Evolutionary conservation across 2,329 filamentous ascomycete genomes (phyloP).

Genomic region (Phaeophleospora eucalypticola): DNA sequence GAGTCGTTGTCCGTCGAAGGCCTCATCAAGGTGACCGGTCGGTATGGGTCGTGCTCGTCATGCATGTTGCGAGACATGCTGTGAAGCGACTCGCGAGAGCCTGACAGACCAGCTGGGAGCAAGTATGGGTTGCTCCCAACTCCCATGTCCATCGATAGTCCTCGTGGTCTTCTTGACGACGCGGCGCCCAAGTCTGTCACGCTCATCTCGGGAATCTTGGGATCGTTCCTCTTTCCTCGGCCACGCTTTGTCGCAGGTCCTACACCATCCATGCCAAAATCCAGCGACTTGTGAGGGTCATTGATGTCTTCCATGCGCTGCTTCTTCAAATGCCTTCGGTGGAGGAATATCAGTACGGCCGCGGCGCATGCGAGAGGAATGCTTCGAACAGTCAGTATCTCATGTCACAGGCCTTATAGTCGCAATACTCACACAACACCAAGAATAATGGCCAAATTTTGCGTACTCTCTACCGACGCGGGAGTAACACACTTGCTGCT

Average conservation of each 20-base stretch:
- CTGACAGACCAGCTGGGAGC: slow-evolving; percentile 75
- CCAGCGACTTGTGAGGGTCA: slow-evolving; percentile 84
- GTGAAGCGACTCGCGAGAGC: slow-evolving; percentile 80
- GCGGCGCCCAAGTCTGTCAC: slow-evolving; percentile 46
- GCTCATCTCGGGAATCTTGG: slow-evolving; percentile 50
- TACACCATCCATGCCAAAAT: slow-evolving; percentile 74
- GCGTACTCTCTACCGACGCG: slow-evolving; percentile 19
- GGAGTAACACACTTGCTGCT: slow-evolving; percentile 29
- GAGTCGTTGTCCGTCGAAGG: slow-evolving; percentile 40
- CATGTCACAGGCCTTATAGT: background rate
- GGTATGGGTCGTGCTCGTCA: slow-evolving; percentile 79
- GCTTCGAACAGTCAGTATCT: slow-evolving; percentile 46
- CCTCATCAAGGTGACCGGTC: slow-evolving; percentile 57
- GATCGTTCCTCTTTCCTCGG: slow-evolving; percentile 39
- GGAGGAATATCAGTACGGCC: slow-evolving; percentile 68
- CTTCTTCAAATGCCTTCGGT: slow-evolving; percentile 71
- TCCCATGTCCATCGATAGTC: slow-evolving; percentile 52
- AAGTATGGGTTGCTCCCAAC: slow-evolving; percentile 82
- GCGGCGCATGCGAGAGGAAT: slow-evolving; percentile 69
- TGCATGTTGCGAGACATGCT: slow-evolving; percentile 74
- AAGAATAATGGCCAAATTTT: slow-evolving; percentile 33
- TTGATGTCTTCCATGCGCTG: slow-evolving; percentile 72
- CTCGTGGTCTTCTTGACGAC: slow-evolving; percentile 37
- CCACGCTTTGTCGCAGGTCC: slow-evolving; percentile 33
- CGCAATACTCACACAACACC: slow-evolving; percentile 32